A percentile compares a stretch with the other conserved stretches of the same genome.
Evolutionary conservation across 2,329 filamentous ascomycete genomes (phyloP).

Genomic region (Rhynchosporium graminicola): DNA sequence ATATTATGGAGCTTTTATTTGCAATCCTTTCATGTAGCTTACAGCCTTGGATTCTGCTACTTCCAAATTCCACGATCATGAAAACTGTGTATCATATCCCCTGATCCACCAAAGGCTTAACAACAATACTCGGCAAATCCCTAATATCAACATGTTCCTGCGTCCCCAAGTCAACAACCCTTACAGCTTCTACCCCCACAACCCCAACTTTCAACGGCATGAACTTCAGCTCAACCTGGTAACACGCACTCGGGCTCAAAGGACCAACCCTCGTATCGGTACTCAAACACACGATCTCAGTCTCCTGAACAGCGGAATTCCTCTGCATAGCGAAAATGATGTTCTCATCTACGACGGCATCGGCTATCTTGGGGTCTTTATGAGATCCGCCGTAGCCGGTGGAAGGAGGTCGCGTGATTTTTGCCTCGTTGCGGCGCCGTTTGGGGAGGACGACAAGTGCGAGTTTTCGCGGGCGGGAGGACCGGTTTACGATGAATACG

Average conservation of each 20-base stretch:
- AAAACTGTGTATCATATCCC: not conserved
- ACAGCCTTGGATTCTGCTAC: too few species aligned
- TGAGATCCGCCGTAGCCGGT: conserved; percentile 43
- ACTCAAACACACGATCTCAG: conserved; percentile 73
- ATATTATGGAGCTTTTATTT: too few species aligned
- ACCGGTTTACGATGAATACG: conserved; percentile 75
- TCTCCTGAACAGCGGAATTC: conserved; percentile 60
- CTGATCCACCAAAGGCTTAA: conserved; percentile 38
- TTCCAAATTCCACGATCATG: not conserved
- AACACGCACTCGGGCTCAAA: conserved; percentile 70
- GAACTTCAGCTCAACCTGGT: conserved; percentile 72
- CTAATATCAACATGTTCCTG: conserved; percentile 77
- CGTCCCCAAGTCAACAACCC: conserved; percentile 71
- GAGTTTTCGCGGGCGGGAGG: conserved; percentile 63
- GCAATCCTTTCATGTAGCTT: too few species aligned
- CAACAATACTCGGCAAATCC: conserved; percentile 70
- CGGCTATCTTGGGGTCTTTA: conserved; percentile 49
- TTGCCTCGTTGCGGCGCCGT: conserved; percentile 59
- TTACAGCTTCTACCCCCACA: conserved; percentile 69
- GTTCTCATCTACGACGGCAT: conserved; percentile 71
- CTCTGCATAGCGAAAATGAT: conserved; percentile 71
- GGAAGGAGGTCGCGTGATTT: conserved; percentile 48
- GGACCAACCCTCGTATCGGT: conserved; percentile 74
- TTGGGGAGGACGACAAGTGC: conserved; percentile 69
- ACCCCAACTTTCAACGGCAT: conserved; percentile 67